A percentile compares a stretch with the other conserved stretches of the same genome.
phyloP scores from a whole-genome alignment of 345 rosid genomes.

The Clausena lansium region DNA sequence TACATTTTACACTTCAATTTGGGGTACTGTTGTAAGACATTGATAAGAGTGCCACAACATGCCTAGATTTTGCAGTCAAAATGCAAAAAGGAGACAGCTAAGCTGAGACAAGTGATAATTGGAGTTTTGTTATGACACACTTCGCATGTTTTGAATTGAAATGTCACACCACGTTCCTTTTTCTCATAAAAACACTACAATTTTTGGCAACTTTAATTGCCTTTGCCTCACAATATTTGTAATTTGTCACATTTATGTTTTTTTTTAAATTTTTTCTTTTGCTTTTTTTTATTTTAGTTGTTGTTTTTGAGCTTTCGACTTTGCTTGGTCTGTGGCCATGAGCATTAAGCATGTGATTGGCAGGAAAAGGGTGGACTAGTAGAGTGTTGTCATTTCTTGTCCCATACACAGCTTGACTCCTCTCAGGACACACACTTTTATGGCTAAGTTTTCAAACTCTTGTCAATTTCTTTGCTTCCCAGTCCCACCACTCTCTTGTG shows the following conservation, averaged over 20 bases:
- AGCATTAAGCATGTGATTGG: background rate
- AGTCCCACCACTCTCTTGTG: background rate
- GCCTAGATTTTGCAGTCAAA: conserved; percentile 30
- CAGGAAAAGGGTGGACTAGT: background rate
- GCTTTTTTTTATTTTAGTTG: no score
- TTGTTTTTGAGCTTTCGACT: no score
- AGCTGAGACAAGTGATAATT: background rate
- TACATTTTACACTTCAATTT: background rate
- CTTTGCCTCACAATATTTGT: background rate
- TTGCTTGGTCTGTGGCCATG: no score
- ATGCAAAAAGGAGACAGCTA: background rate
- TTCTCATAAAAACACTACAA: background rate
- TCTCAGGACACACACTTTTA: background rate
- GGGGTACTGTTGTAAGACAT: background rate
- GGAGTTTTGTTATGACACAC: conserved; percentile 4
- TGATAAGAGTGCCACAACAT: conserved; percentile 24
- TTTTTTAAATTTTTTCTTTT: no score
- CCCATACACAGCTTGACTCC: conserved; percentile 6
- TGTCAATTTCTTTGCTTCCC: background rate
- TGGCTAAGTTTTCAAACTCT: background rate
- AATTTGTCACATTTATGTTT: background rate
- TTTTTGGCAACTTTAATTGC: background rate
- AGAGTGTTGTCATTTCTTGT: background rate
- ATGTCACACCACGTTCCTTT: background rate
- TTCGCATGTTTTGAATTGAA: conserved; percentile 21